Evolutionary conservation across 768 basidiomycete species (phyloP).

Genomic region (Phlebiopsis flavidoalba): DNA sequence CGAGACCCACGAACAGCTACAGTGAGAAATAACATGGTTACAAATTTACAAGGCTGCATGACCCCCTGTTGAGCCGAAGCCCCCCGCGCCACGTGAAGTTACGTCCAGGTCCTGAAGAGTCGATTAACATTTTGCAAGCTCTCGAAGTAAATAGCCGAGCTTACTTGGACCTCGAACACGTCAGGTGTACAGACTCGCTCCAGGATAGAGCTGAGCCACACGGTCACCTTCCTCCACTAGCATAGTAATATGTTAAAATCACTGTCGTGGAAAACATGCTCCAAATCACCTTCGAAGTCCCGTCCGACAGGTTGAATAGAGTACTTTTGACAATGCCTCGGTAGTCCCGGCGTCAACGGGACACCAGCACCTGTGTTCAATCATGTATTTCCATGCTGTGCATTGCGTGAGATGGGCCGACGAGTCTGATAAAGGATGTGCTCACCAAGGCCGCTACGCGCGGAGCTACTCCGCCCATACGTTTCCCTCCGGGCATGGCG

Average conservation of each 20-base stretch:
- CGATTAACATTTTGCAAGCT: conserved; percentile 25
- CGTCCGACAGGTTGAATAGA: conserved; percentile 93
- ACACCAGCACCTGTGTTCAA: conserved; percentile 98
- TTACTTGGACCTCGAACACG: conserved; percentile 78
- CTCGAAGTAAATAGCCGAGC: conserved; percentile 22
- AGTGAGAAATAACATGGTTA: too few relatives aligned
- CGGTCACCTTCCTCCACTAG: conserved; percentile 90
- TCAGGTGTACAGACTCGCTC: conserved; percentile 87
- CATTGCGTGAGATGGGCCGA: neutral
- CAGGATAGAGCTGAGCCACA: conserved; percentile 91
- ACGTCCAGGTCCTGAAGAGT: conserved; percentile 61
- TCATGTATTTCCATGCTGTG: conserved; percentile 93
- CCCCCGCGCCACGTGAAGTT: conserved; percentile 78
- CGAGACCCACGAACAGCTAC: too few relatives aligned
- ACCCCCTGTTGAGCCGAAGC: conserved; percentile 95
- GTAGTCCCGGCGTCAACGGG: conserved; percentile 95
- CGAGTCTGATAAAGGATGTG: neutral
- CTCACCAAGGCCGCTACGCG: conserved; percentile 91
- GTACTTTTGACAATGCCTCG: conserved; percentile 84
- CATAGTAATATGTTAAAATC: neutral
- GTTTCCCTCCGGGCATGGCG: conserved; percentile 89
- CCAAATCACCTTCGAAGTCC: conserved; percentile 71
- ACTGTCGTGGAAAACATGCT: neutral
- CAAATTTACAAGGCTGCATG: conserved; percentile 42
- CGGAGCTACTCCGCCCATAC: conserved; percentile 95